A percentile compares a stretch with the other conserved stretches of the same genome.
phyloP scores from a whole-genome alignment of 768 basidiomycete genomes.

The Tylopilus plumbeoviolaceoides region DNA sequence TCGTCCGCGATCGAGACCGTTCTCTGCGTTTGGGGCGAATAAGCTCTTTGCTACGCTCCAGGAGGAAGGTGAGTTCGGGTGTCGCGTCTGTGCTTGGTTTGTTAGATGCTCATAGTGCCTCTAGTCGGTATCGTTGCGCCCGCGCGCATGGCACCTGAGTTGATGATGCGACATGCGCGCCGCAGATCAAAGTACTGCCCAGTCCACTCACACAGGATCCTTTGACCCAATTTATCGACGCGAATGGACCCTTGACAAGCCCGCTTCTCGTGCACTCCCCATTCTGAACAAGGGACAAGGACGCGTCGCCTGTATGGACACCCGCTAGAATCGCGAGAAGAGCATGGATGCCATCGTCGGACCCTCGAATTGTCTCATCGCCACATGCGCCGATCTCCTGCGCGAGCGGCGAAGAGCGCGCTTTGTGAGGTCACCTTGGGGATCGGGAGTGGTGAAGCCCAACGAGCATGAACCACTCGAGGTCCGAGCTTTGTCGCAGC shows the following conservation, averaged over 20 bases:
- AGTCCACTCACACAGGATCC: conserved; percentile 35
- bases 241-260: conserved; percentile 5
- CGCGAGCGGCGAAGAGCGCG: too few species aligned
- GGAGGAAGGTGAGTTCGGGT: conserved; percentile 16
- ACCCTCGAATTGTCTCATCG: conserved; percentile 10
- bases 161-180: conserved; percentile 19
- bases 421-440: too few species aligned
- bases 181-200: conserved; percentile 30
- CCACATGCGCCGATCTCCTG: conserved; percentile 13
- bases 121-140: conserved; percentile 7
- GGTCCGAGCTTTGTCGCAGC: too few species aligned
- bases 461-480: too few species aligned
- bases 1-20: conserved; percentile 64
- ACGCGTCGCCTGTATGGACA: conserved; percentile 9
- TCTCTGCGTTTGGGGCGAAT: conserved; percentile 61
- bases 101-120: not conserved
- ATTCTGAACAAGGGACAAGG: conserved; percentile 13
- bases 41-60: not conserved
- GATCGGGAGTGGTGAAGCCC: too few species aligned
- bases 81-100: not conserved
- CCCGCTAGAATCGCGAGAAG: not conserved
- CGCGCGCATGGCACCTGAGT: conserved; percentile 6
- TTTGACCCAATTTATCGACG: conserved; percentile 3
- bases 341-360: conserved; percentile 12
- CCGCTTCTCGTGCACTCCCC: conserved; percentile 11